These are phyloP conservation scores for Salix arbutifolia DNA, from an alignment of 345 rosid species.

Conservation along the genomic window DNA sequence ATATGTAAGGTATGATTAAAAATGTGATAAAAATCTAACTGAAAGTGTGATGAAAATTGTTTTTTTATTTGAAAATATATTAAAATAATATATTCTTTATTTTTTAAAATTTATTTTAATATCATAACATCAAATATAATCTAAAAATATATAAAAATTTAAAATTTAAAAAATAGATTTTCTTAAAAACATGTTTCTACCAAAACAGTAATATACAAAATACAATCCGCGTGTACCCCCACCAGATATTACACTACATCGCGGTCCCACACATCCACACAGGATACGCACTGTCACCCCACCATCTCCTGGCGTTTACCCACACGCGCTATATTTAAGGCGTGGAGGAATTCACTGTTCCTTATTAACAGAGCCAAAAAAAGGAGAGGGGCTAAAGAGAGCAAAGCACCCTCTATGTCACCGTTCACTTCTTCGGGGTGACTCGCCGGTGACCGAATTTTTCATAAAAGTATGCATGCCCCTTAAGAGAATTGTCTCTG, in stretches of 20 bases:
- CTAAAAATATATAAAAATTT: no score
- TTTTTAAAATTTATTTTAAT: no score
- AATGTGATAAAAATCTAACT: no score
- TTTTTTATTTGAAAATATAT: no score
- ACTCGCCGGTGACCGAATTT: slow-evolving; percentile 35
- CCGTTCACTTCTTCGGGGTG: slow-evolving; percentile 29
- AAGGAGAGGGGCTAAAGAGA: slow-evolving; percentile 2
- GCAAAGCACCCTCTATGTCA: slow-evolving; percentile 26
- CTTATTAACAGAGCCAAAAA: slow-evolving; percentile 4
- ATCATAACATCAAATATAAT: no score
- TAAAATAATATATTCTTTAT: no score
- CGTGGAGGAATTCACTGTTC: slow-evolving; percentile 18
- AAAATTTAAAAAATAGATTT: no score
- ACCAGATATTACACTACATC: background rate
- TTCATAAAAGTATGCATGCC: slow-evolving; percentile 1
- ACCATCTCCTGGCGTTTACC: background rate
- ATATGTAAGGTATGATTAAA: no score
- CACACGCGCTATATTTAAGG: slow-evolving; percentile 15
- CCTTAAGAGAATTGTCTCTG: slow-evolving; percentile 1
- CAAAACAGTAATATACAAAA: background rate
- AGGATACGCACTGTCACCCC: background rate
- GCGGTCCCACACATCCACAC: background rate
- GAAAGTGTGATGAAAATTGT: no score
- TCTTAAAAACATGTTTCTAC: no score
- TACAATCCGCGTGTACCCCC: slow-evolving; percentile 26